Evolutionary conservation across 2,329 filamentous ascomycete species (phyloP).

Genomic region (Beauveria varroae): DNA sequence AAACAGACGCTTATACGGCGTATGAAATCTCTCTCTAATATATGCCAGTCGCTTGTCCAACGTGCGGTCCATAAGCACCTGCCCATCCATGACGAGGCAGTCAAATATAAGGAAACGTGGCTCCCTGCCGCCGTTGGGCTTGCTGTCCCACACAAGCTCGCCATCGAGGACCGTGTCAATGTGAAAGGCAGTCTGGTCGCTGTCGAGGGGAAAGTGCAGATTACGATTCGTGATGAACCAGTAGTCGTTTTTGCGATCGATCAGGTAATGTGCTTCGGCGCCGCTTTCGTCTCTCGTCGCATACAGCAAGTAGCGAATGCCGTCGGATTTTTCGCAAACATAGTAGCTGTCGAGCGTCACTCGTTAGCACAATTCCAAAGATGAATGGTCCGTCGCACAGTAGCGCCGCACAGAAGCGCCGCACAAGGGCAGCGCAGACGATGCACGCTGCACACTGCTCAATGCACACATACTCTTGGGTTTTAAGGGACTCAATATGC

Average conservation of each 20-base stretch:
- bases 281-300: conserved; percentile 58
- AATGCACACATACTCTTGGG: conserved; percentile 52
- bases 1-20: conserved; percentile 59
- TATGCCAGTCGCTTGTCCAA: conserved; percentile 86
- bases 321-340: conserved; percentile 97
- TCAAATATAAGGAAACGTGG: conserved; percentile 91
- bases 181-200: conserved; percentile 62
- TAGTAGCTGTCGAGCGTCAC: conserved; percentile 58
- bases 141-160: conserved; percentile 82
- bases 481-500: conserved; percentile 75
- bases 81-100: conserved; percentile 73
- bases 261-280: conserved; percentile 75
- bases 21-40: conserved; percentile 69
- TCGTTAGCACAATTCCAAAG: conserved; percentile 5
- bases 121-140: conserved; percentile 57
- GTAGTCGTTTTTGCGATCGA: conserved; percentile 97
- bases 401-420: neutral
- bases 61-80: conserved; percentile 67
- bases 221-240: conserved; percentile 65
- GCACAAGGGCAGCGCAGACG: neutral
- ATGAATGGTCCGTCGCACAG: neutral
- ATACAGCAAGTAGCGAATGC: conserved; percentile 91
- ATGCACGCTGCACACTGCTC: too few relatives aligned
- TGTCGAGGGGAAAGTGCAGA: conserved; percentile 73
- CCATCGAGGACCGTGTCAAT: conserved; percentile 80